Conservation (phyloP, 768 basidiomycete genomes). For the Mycena filopes region DNA sequence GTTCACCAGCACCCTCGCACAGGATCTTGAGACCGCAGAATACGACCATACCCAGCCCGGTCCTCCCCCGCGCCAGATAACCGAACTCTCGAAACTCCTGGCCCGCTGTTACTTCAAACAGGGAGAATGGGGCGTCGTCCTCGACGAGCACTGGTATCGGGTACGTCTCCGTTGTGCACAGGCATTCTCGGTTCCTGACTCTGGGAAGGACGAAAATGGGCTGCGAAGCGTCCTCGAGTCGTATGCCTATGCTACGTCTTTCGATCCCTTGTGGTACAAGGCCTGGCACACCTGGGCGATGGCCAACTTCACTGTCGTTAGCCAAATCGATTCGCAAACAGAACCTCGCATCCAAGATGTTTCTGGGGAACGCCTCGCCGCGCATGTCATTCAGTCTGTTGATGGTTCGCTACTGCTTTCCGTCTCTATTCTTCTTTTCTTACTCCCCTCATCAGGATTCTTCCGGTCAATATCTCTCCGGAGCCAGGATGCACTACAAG, state of each 20-base stretch:
- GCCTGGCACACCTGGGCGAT: constrained; percentile 99
- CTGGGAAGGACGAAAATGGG: constrained; percentile 54
- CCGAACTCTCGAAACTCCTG: constrained; percentile 80
- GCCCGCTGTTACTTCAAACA: constrained; percentile 97
- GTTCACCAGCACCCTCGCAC: constrained; percentile 79
- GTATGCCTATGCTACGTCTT: constrained; percentile 87
- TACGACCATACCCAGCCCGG: constrained; percentile 61
- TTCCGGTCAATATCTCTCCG: constrained; percentile 94
- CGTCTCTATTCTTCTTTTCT: constrained; percentile 7
- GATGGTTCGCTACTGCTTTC: constrained; percentile 57
- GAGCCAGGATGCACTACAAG: constrained; percentile 92
- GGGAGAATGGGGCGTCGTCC: constrained; percentile 91
- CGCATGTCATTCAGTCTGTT: constrained; percentile 91
- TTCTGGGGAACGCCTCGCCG: constrained; percentile 72
- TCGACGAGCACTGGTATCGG: constrained; percentile 80
- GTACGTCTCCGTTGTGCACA: constrained; percentile 65
- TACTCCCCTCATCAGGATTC: constrained; percentile 66
- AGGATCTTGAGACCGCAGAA: constrained; percentile 76
- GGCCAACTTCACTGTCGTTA: constrained; percentile 94
- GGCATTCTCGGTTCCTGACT: too few species aligned
- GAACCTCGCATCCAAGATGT: constrained; percentile 66
- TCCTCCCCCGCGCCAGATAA: constrained; percentile 68
- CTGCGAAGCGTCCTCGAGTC: constrained; percentile 86
- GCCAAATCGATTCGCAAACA: constrained; percentile 76
- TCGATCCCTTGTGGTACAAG: constrained; percentile 96